Percentiles rank a stretch among this genome's conserved stretches.
Conservation (phyloP, 2,329 filamentous ascomycete genomes). For the Colletotrichum cereale region DNA sequence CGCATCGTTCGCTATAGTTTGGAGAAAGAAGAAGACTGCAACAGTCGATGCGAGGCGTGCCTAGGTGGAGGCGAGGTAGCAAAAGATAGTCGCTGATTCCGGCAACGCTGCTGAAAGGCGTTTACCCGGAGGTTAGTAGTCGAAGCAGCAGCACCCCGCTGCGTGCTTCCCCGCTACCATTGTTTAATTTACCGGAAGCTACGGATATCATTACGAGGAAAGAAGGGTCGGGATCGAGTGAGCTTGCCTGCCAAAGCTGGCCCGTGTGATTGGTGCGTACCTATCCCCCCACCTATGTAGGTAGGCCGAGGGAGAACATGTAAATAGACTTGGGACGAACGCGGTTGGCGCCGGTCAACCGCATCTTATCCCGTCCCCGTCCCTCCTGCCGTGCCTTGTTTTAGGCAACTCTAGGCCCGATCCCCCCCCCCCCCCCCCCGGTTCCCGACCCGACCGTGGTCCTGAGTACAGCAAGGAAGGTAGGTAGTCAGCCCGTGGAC, state of each 20-base stretch:
- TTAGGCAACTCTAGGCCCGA: neutral
- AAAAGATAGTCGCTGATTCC: neutral
- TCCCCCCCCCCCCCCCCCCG: no score
- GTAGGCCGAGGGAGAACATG: slow-evolving; percentile 1
- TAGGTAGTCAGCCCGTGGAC: neutral
- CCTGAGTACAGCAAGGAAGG: neutral
- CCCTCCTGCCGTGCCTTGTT: neutral
- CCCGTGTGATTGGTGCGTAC: slow-evolving; percentile 8
- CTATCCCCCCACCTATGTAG: no score
- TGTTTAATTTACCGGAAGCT: neutral
- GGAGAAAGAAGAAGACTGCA: neutral
- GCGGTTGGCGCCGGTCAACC: slow-evolving; percentile 12
- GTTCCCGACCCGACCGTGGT: no score
- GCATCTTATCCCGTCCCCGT: neutral
- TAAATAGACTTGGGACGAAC: slow-evolving; percentile 33
- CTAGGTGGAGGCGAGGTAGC: neutral
- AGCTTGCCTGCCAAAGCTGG: neutral
- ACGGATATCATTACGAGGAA: no score
- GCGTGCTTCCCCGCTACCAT: neutral
- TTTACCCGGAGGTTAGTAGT: no score
- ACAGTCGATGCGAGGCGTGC: neutral
- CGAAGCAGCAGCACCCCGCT: no score
- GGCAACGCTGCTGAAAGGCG: neutral
- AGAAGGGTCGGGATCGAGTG: slow-evolving; percentile 1
- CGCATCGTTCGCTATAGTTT: slow-evolving; percentile 4